Conservation (phyloP, 2,329 filamentous ascomycete genomes). For the Ceratocystis albifundus region DNA sequence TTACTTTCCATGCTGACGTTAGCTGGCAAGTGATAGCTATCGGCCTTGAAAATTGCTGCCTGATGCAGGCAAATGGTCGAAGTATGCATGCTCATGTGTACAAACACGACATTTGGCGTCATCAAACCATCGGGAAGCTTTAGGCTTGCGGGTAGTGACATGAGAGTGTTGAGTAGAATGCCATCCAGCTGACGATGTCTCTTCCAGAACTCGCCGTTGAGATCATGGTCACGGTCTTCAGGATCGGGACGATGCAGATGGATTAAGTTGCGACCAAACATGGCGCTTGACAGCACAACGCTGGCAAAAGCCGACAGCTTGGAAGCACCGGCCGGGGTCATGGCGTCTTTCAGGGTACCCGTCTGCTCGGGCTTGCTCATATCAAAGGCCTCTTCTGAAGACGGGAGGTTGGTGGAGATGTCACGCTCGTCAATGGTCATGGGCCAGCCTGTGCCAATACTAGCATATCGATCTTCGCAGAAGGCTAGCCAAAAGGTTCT, state of each 20-base stretch:
- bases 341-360: constrained; percentile 55
- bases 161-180: constrained; percentile 73
- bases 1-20: constrained; percentile 82
- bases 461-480: constrained; percentile 80
- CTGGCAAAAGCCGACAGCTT: constrained; percentile 68
- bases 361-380: constrained; percentile 65
- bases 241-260: constrained; percentile 79
- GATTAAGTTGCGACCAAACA: constrained; percentile 82
- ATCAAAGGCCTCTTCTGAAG: constrained; percentile 74
- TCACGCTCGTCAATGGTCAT: constrained; percentile 89
- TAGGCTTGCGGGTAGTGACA: constrained; percentile 68
- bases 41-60: constrained; percentile 93
- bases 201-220: constrained; percentile 93
- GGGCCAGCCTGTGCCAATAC: constrained; percentile 94
- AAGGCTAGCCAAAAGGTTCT: constrained; percentile 95
- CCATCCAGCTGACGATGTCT: constrained; percentile 83
- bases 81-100: constrained; percentile 94
- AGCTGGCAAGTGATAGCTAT: constrained; percentile 68
- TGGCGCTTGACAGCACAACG: constrained; percentile 71
- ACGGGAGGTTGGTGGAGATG: constrained; percentile 73
- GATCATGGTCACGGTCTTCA: constrained; percentile 71
- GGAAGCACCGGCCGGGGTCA: constrained; percentile 58
- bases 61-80: constrained; percentile 97
- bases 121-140: constrained; percentile 65
- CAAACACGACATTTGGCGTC: constrained; percentile 79